Conservation (phyloP, 805 yeast species). For the Sporopachydermia lactativora region DNA sequence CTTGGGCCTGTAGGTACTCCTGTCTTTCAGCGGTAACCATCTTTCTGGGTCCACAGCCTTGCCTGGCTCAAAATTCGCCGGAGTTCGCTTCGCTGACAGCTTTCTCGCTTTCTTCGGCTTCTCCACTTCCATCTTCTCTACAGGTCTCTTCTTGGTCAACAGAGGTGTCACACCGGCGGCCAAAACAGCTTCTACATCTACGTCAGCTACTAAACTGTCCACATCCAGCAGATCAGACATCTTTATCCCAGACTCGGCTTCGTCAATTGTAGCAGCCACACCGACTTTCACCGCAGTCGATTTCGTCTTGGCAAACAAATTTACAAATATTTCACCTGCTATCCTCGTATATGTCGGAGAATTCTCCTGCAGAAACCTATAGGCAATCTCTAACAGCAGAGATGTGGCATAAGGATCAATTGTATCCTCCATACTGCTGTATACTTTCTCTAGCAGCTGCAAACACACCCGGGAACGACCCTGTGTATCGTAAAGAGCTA, state of each 20-base stretch:
- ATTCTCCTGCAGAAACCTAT: background rate
- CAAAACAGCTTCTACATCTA: slow-evolving; percentile 15
- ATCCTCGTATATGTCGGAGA: background rate
- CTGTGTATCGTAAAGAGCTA: background rate
- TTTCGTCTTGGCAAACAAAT: background rate
- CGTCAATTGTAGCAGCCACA: slow-evolving; percentile 3
- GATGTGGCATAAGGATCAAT: background rate
- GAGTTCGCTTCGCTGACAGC: slow-evolving; percentile 20
- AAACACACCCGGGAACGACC: background rate
- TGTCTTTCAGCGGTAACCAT: slow-evolving; percentile 83
- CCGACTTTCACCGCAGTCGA: slow-evolving; percentile 6
- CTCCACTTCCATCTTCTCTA: slow-evolving; percentile 15
- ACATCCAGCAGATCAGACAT: slow-evolving; percentile 10
- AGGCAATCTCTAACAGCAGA: slow-evolving; percentile 1
- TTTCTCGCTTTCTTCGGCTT: slow-evolving; percentile 21
- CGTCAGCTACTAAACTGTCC: slow-evolving; percentile 8
- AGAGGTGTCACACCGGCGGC: slow-evolving; percentile 11
- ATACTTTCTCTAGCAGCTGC: background rate
- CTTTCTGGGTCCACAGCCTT: slow-evolving; percentile 52
- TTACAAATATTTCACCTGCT: background rate
- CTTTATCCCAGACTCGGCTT: slow-evolving; percentile 2
- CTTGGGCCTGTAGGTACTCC: slow-evolving; percentile 72
- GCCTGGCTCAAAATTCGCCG: slow-evolving; percentile 27
- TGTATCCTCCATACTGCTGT: background rate
- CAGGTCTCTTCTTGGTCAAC: slow-evolving; percentile 16